A percentile compares a stretch with the other conserved stretches of the same genome.
These are phyloP conservation scores for Aureobasidium sp. DNA, from an alignment of 2,329 filamentous ascomycete species.

Conservation along the genomic window DNA sequence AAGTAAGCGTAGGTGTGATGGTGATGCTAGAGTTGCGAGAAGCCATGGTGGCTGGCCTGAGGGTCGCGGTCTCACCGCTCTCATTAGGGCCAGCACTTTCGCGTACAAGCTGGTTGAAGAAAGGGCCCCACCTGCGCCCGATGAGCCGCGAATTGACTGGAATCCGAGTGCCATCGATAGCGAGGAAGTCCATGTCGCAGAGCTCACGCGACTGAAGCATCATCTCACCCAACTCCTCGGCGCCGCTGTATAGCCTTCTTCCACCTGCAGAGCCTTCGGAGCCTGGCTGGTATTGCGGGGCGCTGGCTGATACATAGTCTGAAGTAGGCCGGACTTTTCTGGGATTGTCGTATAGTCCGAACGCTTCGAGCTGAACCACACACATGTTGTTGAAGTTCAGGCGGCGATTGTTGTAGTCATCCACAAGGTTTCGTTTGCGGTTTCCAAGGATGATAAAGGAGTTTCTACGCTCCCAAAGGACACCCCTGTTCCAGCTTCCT, in stretches of 20 bases:
- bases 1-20: conserved; percentile 60
- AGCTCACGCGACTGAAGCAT: conserved; percentile 74
- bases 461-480: conserved; percentile 88
- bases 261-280: conserved; percentile 58
- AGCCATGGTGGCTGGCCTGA: conserved; percentile 49
- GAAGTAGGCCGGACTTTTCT: conserved; percentile 69
- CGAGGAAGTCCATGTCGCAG: conserved; percentile 93
- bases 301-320: conserved; percentile 76
- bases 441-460: conserved; percentile 94
- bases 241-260: conserved; percentile 63
- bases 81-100: conserved; percentile 64
- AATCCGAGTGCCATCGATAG: conserved; percentile 81
- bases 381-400: conserved; percentile 98
- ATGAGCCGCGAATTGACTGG: conserved; percentile 88
- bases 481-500: conserved; percentile 93
- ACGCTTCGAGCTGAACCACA: conserved; percentile 93
- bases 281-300: conserved; percentile 33
- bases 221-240: conserved; percentile 76
- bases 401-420: conserved; percentile 95
- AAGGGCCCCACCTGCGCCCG: conserved; percentile 83
- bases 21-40: conserved; percentile 74
- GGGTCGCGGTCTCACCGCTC: conserved; percentile 63
- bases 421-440: conserved; percentile 83
- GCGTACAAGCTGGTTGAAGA: conserved; percentile 83
- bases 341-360: conserved; percentile 94